phyloP scores from a whole-genome alignment of 768 basidiomycete genomes.

The Phlegmacium glaucopus region DNA sequence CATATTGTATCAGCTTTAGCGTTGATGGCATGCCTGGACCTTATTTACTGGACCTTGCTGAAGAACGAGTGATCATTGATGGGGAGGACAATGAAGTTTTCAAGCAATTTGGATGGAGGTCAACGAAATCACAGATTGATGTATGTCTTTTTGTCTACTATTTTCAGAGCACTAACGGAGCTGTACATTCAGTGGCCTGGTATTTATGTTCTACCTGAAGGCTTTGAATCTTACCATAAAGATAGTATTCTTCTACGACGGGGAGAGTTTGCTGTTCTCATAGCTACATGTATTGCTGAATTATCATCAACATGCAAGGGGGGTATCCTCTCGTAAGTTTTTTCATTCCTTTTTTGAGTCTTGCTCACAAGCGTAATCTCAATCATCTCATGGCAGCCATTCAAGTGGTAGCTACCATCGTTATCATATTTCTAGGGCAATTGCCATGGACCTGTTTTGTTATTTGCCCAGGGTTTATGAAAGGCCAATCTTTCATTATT shows the following conservation, averaged over 20 bases:
- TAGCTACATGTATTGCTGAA: conserved; percentile 7
- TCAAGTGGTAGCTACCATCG: too few relatives aligned
- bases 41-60: conserved; percentile 10
- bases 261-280: background rate
- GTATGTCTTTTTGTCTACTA: conserved; percentile 2
- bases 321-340: background rate
- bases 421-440: too few relatives aligned
- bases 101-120: conserved; percentile 10
- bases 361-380: too few relatives aligned
- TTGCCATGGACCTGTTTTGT: too few relatives aligned
- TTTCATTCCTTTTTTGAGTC: background rate
- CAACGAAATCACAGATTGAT: conserved; percentile 9
- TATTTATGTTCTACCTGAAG: background rate
- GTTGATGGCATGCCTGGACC: conserved; percentile 16
- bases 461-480: too few relatives aligned
- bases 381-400: too few relatives aligned
- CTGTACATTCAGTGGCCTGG: background rate
- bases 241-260: background rate
- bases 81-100: conserved; percentile 10
- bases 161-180: background rate
- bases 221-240: background rate
- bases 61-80: conserved; percentile 6
- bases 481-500: too few relatives aligned
- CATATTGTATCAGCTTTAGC: conserved; percentile 10
- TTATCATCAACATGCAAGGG: background rate